Evolutionary conservation across 2,329 filamentous ascomycete species (phyloP).

Genomic region (Aspergillus thermomutatus): DNA sequence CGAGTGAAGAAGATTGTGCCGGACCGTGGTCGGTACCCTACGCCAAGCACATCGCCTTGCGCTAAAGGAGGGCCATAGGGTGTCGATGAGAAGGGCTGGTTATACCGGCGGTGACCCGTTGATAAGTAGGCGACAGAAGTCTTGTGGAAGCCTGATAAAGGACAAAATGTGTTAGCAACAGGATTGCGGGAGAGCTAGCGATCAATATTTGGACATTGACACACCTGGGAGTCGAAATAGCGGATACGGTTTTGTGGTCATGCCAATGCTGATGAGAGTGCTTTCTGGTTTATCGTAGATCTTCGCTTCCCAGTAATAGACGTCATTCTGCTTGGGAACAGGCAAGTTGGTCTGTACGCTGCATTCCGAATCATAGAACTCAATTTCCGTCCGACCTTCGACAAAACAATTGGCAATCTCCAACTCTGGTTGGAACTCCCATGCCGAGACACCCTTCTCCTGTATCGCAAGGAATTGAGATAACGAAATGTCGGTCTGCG

Average conservation of each 20-base stretch:
- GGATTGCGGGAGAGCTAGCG: background rate
- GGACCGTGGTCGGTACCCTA: slow-evolving; percentile 90
- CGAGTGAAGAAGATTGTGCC: slow-evolving; percentile 97
- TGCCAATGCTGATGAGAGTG: slow-evolving; percentile 83
- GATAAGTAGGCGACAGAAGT: slow-evolving; percentile 90
- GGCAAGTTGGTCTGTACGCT: slow-evolving; percentile 96
- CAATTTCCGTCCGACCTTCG: slow-evolving; percentile 91
- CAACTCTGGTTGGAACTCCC: slow-evolving; percentile 98
- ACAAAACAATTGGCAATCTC: slow-evolving; percentile 99
- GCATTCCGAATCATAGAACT: slow-evolving; percentile 98
- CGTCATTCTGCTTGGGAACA: slow-evolving; percentile 97
- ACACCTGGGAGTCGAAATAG: slow-evolving; percentile 88
- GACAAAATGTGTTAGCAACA: slow-evolving; percentile 1
- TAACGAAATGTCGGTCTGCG: slow-evolving; percentile 93
- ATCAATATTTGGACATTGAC: slow-evolving; percentile 25
- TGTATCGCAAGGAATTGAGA: slow-evolving; percentile 98
- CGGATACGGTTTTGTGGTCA: slow-evolving; percentile 96
- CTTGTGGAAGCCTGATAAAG: slow-evolving; percentile 74
- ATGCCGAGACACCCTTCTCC: slow-evolving; percentile 98
- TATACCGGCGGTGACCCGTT: slow-evolving; percentile 78
- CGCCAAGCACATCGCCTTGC: slow-evolving; percentile 92
- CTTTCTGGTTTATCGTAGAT: slow-evolving; percentile 94
- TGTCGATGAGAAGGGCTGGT: slow-evolving; percentile 82
- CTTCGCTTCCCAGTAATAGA: slow-evolving; percentile 99
- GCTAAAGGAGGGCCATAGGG: slow-evolving; percentile 79